Evolutionary conservation across 345 rosid species (phyloP).

Genomic region (Gossypium thurberi): DNA sequence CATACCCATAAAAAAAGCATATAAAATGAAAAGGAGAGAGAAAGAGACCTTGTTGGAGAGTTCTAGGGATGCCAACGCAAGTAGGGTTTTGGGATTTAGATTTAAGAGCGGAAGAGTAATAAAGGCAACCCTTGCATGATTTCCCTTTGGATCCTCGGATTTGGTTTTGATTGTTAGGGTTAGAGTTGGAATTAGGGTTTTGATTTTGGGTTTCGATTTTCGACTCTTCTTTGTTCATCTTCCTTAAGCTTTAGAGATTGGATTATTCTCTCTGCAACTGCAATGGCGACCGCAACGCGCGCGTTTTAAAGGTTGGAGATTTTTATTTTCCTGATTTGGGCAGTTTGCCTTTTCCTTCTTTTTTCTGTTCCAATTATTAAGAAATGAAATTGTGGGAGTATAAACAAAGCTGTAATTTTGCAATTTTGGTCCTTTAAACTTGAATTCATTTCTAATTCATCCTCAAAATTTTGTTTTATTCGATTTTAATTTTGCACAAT

Average conservation of each 20-base stretch:
- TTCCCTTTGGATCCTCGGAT: conserved; percentile 24
- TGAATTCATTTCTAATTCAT: too few species aligned
- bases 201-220: background rate
- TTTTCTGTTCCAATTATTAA: too few species aligned
- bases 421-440: background rate
- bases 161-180: background rate
- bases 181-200: conserved; percentile 8
- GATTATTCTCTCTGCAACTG: background rate
- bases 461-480: background rate
- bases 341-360: too few species aligned
- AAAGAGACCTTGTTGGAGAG: conserved; percentile 31
- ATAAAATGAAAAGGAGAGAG: background rate
- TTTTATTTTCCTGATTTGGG: background rate
- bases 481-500: background rate
- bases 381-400: too few species aligned
- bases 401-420: too few species aligned
- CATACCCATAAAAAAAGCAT: background rate
- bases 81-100: conserved; percentile 32
- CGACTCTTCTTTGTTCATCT: conserved; percentile 12
- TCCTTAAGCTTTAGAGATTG: background rate
- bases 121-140: conserved; percentile 46
- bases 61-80: conserved; percentile 40
- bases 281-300: background rate
- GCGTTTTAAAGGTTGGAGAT: background rate
- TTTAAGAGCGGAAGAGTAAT: conserved; percentile 31